phyloP scores from a whole-genome alignment of 768 basidiomycete species.

The Pleurotus tuoliensis region DNA sequence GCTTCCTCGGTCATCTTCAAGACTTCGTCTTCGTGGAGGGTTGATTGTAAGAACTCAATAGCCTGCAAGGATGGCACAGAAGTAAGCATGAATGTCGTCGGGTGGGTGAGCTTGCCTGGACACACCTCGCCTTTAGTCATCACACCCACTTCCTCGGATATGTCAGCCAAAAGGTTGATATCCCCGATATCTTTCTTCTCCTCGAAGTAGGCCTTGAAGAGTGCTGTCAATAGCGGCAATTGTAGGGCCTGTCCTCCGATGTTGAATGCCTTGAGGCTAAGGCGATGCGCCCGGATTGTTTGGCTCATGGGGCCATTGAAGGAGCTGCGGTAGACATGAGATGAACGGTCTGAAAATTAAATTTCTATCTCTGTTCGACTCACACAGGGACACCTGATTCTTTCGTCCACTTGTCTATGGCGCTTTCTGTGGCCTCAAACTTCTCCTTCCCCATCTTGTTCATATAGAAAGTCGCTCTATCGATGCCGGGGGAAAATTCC shows the following conservation, averaged over 20 bases:
- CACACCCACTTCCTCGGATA: constrained; percentile 51
- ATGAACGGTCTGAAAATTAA: background rate
- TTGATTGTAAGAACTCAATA: constrained; percentile 56
- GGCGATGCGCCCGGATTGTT: constrained; percentile 68
- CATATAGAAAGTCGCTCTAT: constrained; percentile 37
- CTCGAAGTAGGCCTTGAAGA: constrained; percentile 69
- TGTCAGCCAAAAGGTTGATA: constrained; percentile 49
- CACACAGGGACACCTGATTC: constrained; percentile 60
- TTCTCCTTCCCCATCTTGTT: constrained; percentile 52
- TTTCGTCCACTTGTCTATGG: constrained; percentile 47
- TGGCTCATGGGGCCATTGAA: constrained; percentile 60
- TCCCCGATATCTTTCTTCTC: constrained; percentile 63
- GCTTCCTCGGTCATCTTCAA: constrained; percentile 58
- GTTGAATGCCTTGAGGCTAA: constrained; percentile 64
- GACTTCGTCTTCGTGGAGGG: constrained; percentile 64
- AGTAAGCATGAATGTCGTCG: background rate
- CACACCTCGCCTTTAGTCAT: constrained; percentile 61
- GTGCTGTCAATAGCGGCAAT: constrained; percentile 45
- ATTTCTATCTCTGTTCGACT: constrained; percentile 13
- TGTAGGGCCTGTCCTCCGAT: constrained; percentile 61
- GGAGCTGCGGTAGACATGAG: constrained; percentile 13
- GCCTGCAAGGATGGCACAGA: constrained; percentile 37
- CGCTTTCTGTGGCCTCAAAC: constrained; percentile 40
- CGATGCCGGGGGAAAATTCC: constrained; percentile 32
- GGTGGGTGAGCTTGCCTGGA: constrained; percentile 5